Evolutionary conservation across 2,329 filamentous ascomycete species (phyloP), one percentile per base, ranked within the genome.

Genomic region (Malbranchea zuffiana): DNA sequence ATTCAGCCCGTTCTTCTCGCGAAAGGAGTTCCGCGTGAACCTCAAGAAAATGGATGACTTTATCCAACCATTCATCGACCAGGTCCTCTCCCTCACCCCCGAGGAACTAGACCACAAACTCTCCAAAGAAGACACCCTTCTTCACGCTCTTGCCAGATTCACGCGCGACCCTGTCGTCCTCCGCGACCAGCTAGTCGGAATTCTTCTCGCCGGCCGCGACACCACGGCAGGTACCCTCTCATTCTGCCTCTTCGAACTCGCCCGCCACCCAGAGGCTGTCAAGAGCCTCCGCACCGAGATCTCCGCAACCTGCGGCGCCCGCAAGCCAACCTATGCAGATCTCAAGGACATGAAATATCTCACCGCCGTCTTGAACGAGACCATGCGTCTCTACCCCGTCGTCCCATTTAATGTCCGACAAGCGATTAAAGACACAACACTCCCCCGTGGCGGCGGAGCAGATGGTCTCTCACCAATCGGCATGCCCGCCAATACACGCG

Each of bases 261-360:
- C 78, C 24, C 74, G 76, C 11, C 70, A 83, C 47, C 84, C 85
- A 0, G 63, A 74, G 2, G 69, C 75, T 2, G 72, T 85, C 3
- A 56, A 65, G 35, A 82, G 76, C 54, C 68, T 95, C 35, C 76
- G 86, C 16, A 59, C 65, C 16, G 85, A 94, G 58, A 85, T 94
- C 50, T 56, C 78, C 17, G 55, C 69, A 1, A 66, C 67, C 0
- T 71, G 94, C 3, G 86, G 86, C 1, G 63, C 74, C 10, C 66
- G 6, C 49, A 61, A 57, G 34, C 59, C 57, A 0, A 85, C 80
- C 0, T 94, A 92, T 56, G 71, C 75, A 8, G 74, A 94, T 53
- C 69, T 94, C 41, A 94, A 93, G 66, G 71, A 71, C 46, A 93
- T 94, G 85, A 80, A 81, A 50, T 94, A 88, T 56, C 72, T 90